Percentiles rank a stretch among this genome's conserved stretches.
Evolutionary conservation across 129 eudicot genomes (phyloP).

Genomic region (Arctium minus): DNA sequence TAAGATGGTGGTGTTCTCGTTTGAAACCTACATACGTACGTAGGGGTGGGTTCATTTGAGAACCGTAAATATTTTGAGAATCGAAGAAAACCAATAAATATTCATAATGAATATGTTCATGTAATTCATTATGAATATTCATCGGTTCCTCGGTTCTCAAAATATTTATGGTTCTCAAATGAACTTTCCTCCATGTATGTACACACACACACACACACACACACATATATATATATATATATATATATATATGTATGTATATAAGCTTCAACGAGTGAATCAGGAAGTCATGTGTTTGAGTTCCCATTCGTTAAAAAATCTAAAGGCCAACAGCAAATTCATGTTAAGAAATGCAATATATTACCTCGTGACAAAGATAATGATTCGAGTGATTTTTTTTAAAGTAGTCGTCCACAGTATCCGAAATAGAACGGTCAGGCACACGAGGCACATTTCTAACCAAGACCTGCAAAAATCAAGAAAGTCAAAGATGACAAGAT

Average conservation of each 20-base stretch:
- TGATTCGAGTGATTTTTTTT: constrained; percentile 73
- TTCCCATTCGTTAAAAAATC: background rate
- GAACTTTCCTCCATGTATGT: background rate
- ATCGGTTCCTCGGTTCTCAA: background rate
- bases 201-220: background rate
- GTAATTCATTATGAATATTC: background rate
- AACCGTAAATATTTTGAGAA: background rate
- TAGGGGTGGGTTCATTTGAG: background rate
- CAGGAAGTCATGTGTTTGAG: background rate
- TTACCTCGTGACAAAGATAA: constrained; percentile 92
- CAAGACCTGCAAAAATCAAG: constrained; percentile 54
- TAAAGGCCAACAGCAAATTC: background rate
- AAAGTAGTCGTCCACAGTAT: constrained; percentile 67
- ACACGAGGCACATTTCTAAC: constrained; percentile 80
- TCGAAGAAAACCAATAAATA: background rate
- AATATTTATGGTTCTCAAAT: background rate
- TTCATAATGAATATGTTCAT: background rate
- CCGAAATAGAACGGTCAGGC: constrained; percentile 67
- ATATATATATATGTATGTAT: too few relatives aligned
- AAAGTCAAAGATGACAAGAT: background rate
- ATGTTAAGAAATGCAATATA: background rate
- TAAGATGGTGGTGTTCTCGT: too few relatives aligned
- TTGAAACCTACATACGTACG: background rate
- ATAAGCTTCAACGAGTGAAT: background rate
- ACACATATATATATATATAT: background rate